Percentiles rank a stretch among this genome's conserved stretches.
Evolutionary conservation across 306 rosid species (phyloP).

Genomic region (Begonia masoniana): DNA sequence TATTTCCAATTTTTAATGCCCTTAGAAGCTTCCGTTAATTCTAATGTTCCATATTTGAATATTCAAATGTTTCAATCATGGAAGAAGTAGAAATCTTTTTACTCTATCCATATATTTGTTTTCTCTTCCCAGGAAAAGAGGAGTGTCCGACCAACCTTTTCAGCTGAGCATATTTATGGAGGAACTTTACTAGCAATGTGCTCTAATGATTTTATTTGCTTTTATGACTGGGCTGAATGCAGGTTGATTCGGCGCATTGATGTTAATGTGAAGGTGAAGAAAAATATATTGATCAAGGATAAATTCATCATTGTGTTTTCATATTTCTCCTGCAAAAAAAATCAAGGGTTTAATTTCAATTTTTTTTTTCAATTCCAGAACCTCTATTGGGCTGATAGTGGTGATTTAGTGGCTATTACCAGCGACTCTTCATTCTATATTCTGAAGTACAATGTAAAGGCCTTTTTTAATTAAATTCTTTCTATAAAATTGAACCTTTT

Average conservation of each 20-base stretch:
- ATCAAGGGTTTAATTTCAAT: slow-evolving; percentile 5
- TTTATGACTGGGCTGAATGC: slow-evolving; percentile 97
- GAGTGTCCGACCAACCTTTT: slow-evolving; percentile 88
- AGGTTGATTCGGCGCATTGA: slow-evolving; percentile 93
- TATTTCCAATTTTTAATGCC: slow-evolving; percentile 8
- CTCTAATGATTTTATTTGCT: slow-evolving; percentile 97
- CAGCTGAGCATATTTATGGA: slow-evolving; percentile 82
- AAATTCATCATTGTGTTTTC: background rate
- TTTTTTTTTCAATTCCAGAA: slow-evolving; percentile 41
- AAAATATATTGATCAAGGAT: background rate
- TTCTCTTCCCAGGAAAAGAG: slow-evolving; percentile 67
- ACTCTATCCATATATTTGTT: no score
- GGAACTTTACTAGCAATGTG: slow-evolving; percentile 94
- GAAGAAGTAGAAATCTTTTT: no score
- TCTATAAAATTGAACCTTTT: background rate
- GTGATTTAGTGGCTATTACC: slow-evolving; percentile 84
- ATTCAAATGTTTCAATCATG: no score
- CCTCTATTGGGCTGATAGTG: slow-evolving; percentile 99
- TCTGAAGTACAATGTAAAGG: slow-evolving; percentile 86
- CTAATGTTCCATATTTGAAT: background rate
- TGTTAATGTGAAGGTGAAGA: slow-evolving; percentile 86
- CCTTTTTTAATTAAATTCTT: slow-evolving; percentile 1
- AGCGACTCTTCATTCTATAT: slow-evolving; percentile 90
- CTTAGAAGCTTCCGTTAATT: background rate
- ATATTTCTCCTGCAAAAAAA: slow-evolving; percentile 4